A percentile compares a stretch with the other conserved stretches of the same genome.
Conservation (phyloP, 177 flowering plant species). For the Tripterygium wilfordii region DNA sequence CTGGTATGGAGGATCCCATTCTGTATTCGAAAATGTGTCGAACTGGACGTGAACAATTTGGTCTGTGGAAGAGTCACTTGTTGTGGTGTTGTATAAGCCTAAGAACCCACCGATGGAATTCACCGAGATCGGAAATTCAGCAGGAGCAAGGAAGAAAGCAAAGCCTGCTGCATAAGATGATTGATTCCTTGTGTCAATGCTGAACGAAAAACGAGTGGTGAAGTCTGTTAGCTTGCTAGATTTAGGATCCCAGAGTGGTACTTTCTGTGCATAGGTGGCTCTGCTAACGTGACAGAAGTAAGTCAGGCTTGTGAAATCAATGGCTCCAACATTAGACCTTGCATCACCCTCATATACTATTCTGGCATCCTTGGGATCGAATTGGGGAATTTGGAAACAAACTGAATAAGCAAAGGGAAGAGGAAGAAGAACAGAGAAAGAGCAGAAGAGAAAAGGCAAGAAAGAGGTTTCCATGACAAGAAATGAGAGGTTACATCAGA, state of each 20-base stretch:
- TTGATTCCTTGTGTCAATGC: slow-evolving; percentile 1
- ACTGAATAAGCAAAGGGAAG: no score
- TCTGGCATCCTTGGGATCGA: no score
- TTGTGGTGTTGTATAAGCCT: slow-evolving; percentile 30
- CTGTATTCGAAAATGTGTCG: slow-evolving; percentile 25
- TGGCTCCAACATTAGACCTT: no score
- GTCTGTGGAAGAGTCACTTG: slow-evolving; percentile 2
- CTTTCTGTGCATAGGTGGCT: slow-evolving; percentile 14
- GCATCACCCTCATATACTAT: no score
- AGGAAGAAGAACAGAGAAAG: no score
- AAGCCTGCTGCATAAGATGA: slow-evolving; percentile 17
- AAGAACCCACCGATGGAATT: slow-evolving; percentile 30
- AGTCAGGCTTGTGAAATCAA: no score
- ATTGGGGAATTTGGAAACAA: no score
- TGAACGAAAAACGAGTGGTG: slow-evolving; percentile 29
- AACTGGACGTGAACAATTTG: slow-evolving; percentile 36
- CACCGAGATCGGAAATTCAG: slow-evolving; percentile 23
- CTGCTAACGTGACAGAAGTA: slow-evolving; percentile 21
- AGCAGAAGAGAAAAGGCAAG: no score
- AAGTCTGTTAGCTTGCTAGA: slow-evolving; percentile 26
- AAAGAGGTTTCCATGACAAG: no score
- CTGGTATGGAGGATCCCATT: slow-evolving; percentile 31
- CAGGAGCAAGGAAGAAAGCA: slow-evolving; percentile 30
- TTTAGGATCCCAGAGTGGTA: slow-evolving; percentile 31
- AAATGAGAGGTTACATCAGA: no score